phyloP scores from a whole-genome alignment of 2,329 filamentous ascomycete genomes.

The Podosphaera aphanis region DNA sequence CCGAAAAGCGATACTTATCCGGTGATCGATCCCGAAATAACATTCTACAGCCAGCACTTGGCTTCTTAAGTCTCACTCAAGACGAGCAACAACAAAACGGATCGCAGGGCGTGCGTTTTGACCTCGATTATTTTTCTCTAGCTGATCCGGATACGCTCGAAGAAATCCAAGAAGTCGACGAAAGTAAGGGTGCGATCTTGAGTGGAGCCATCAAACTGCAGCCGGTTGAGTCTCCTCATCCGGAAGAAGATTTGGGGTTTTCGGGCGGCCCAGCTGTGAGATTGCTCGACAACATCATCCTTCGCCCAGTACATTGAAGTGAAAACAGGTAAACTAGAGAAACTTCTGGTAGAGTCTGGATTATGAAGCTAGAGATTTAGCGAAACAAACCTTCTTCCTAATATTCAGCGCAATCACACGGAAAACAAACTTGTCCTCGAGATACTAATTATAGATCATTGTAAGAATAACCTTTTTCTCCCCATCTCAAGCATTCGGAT shows the following conservation, averaged over 20 bases:
- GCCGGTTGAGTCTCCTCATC: constrained; percentile 44
- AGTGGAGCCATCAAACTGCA: constrained; percentile 84
- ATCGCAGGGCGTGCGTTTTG: constrained; percentile 40
- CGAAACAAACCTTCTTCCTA: too few relatives aligned
- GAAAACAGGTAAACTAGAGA: neutral
- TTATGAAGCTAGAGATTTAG: too few relatives aligned
- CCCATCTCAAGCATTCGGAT: too few relatives aligned
- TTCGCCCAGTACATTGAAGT: constrained; percentile 22
- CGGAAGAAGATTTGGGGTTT: constrained; percentile 54
- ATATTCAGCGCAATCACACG: too few relatives aligned
- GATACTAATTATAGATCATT: too few relatives aligned
- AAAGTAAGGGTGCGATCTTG: constrained; percentile 49
- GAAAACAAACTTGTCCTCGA: too few relatives aligned
- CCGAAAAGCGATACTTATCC: constrained; percentile 39
- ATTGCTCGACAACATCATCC: constrained; percentile 80
- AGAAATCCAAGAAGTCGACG: constrained; percentile 51
- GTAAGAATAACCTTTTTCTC: too few relatives aligned
- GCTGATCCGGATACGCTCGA: constrained; percentile 66
- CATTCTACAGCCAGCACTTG: constrained; percentile 49
- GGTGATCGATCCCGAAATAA: constrained; percentile 31
- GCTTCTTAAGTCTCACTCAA: constrained; percentile 30
- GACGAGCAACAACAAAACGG: constrained; percentile 37
- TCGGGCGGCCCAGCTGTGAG: constrained; percentile 53
- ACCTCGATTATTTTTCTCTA: constrained; percentile 81
- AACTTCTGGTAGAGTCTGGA: too few relatives aligned